phyloP scores from a whole-genome alignment of 768 basidiomycete genomes.

The Exidia glandulosa region DNA sequence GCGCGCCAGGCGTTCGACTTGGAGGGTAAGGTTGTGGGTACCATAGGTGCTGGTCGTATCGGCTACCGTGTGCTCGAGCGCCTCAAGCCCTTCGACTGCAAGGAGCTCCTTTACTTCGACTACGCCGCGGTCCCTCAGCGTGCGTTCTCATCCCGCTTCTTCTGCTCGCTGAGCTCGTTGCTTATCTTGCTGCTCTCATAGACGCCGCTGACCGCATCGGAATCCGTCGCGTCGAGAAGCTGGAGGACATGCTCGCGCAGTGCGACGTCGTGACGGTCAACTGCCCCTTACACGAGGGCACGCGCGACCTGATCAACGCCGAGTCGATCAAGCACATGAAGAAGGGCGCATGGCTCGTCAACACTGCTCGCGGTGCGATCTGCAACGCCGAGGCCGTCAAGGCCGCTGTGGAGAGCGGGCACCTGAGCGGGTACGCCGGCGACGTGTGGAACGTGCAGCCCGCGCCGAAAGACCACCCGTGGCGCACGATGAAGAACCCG shows the following conservation, averaged over 20 bases:
- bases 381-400: constrained; percentile 77
- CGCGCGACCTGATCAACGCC: constrained; percentile 82
- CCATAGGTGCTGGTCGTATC: constrained; percentile 75
- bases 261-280: constrained; percentile 83
- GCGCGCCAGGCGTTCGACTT: constrained; percentile 81
- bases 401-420: constrained; percentile 63
- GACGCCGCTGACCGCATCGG: constrained; percentile 57
- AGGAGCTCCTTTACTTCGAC: constrained; percentile 86
- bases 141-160: constrained; percentile 15
- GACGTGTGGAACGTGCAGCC: constrained; percentile 85
- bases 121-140: constrained; percentile 62
- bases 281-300: constrained; percentile 74
- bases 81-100: constrained; percentile 72
- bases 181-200: constrained; percentile 12
- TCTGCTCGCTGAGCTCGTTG: too few relatives aligned
- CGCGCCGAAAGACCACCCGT: constrained; percentile 74
- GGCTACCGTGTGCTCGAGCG: constrained; percentile 82
- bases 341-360: constrained; percentile 77
- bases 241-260: constrained; percentile 48
- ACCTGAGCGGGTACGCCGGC: constrained; percentile 34
- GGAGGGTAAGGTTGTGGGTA: constrained; percentile 85
- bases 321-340: constrained; percentile 22
- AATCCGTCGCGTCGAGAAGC: constrained; percentile 65
- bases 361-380: constrained; percentile 89
- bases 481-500: constrained; percentile 74